Evolutionary conservation across 352 stramenopile species (phyloP).

Genomic region (Phytophthora colocasiae): DNA sequence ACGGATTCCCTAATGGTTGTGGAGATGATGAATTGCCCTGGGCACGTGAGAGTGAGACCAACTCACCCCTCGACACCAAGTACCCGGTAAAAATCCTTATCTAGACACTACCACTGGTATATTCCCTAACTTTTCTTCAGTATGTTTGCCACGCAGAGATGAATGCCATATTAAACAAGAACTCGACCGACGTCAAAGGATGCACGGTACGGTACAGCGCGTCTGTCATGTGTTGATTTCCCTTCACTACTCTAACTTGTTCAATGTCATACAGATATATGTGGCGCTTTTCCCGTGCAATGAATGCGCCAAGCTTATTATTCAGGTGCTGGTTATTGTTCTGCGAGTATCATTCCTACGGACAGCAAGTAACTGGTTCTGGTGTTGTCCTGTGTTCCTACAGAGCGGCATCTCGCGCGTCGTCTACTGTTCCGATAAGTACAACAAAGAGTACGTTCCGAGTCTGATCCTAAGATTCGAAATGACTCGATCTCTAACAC

Average conservation of each 20-base stretch:
- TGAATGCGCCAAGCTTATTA: constrained; percentile 99
- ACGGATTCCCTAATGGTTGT: constrained; percentile 97
- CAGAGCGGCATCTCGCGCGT: constrained; percentile 96
- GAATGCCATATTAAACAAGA: constrained; percentile 99
- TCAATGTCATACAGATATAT: constrained; percentile 86
- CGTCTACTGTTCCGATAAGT: constrained; percentile 97
- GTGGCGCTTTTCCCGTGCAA: constrained; percentile 99
- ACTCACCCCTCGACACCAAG: constrained; percentile 94
- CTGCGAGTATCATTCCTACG: not conserved
- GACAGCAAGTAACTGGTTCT: not conserved
- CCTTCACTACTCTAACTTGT: constrained; percentile 5
- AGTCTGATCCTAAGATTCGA: not conserved
- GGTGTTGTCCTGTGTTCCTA: constrained; percentile 3
- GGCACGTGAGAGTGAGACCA: constrained; percentile 71
- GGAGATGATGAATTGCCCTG: constrained; percentile 96
- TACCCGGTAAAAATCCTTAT: constrained; percentile 74
- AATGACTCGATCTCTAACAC: constrained; percentile 8
- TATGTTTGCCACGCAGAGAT: constrained; percentile 99
- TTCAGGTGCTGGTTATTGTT: constrained; percentile 71
- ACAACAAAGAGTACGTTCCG: constrained; percentile 81
- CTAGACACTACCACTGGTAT: not conserved
- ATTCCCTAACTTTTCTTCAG: constrained; percentile 37
- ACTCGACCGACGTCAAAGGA: constrained; percentile 92
- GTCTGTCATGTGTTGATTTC: not conserved
- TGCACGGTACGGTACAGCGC: constrained; percentile 70